Conservation (phyloP, 2,329 filamentous ascomycete genomes). For the Lachnum nothofagi region DNA sequence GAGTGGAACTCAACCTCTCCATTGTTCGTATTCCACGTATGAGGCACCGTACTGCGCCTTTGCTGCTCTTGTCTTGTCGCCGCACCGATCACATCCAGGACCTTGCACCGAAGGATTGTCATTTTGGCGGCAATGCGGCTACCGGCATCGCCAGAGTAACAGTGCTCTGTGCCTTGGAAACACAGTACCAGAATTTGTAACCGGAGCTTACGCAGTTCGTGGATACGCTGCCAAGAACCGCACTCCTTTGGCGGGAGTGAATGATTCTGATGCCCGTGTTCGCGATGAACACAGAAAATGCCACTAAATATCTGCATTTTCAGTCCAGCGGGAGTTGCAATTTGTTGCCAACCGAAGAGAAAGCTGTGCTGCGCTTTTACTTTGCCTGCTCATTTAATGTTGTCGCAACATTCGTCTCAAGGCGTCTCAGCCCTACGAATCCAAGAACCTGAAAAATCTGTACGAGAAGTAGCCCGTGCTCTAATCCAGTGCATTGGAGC, state of each 20-base stretch:
- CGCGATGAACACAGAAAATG: no score
- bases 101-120: not conserved
- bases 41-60: not conserved
- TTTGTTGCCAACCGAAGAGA: not conserved
- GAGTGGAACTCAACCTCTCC: not conserved
- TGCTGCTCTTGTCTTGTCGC: not conserved
- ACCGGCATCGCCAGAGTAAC: no score
- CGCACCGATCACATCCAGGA: not conserved
- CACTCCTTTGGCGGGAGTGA: no score
- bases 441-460: not conserved
- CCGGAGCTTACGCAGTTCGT: not conserved
- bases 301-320: no score
- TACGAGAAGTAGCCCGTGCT: not conserved
- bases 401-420: not conserved
- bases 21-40: not conserved
- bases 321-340: no score
- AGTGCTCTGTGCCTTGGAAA: not conserved
- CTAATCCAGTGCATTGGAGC: not conserved
- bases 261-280: no score
- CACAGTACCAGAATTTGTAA: not conserved
- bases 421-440: slow-evolving; percentile 12
- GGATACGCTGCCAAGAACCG: no score
- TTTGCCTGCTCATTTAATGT: not conserved
- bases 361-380: not conserved
- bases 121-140: not conserved